Conservation (phyloP, 2,329 filamentous ascomycete species). For the Nemania bipapillata region DNA sequence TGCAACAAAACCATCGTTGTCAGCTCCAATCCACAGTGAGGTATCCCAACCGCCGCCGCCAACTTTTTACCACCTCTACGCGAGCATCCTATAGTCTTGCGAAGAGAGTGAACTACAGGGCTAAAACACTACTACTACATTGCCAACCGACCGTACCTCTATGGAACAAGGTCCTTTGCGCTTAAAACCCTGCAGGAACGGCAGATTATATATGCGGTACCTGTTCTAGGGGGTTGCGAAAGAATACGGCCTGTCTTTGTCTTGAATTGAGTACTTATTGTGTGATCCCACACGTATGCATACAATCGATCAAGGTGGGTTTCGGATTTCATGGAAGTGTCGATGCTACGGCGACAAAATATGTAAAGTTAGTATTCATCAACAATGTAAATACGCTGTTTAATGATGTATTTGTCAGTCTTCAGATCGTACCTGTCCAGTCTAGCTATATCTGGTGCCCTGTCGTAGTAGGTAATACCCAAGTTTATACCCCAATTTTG, state of each 20-base stretch:
- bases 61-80: not conserved
- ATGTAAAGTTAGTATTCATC: not conserved
- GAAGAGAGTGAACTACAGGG: conserved; percentile 2
- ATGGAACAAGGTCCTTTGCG: not conserved
- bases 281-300: too few relatives aligned
- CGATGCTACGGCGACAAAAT: not conserved
- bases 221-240: not conserved
- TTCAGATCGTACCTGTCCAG: not conserved
- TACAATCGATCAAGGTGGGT: conserved; percentile 14
- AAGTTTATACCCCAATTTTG: conserved; percentile 2
- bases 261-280: not conserved
- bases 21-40: conserved; percentile 14
- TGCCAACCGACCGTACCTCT: not conserved
- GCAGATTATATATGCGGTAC: conserved; percentile 17
- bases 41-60: conserved; percentile 3
- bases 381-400: not conserved
- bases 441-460: not conserved
- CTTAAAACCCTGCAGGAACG: conserved; percentile 3
- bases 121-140: conserved; percentile 10
- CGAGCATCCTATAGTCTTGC: not conserved
- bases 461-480: not conserved
- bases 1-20: conserved; percentile 20
- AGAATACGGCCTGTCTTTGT: not conserved
- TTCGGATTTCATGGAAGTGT: conserved; percentile 11
- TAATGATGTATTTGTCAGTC: conserved; percentile 8